A percentile compares a stretch with the other conserved stretches of the same genome.
These are phyloP conservation scores for Spiraea crenata DNA, from an alignment of 331 rosid species.

Conservation along the genomic window DNA sequence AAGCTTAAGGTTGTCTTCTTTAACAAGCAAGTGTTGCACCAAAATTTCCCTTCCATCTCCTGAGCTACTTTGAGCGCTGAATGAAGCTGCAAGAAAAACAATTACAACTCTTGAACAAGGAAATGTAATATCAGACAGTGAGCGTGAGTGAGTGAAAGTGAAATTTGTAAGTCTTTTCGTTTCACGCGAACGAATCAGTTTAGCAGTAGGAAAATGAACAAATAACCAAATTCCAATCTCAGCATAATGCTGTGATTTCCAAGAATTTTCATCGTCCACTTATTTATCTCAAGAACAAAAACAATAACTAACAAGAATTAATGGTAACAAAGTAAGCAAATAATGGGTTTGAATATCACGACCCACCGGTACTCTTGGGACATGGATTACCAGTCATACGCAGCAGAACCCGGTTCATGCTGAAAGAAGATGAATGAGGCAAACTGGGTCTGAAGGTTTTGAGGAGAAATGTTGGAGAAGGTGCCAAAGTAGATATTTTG, in stretches of 20 bases:
- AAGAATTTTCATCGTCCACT: background rate
- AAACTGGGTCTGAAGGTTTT: conserved; percentile 20
- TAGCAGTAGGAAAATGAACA: background rate
- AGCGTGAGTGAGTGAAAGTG: background rate
- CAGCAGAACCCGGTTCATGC: conserved; percentile 11
- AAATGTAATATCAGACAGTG: background rate
- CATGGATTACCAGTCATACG: conserved; percentile 20
- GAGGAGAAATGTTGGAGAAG: conserved; percentile 6
- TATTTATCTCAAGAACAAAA: too few relatives aligned
- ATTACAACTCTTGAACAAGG: conserved; percentile 18
- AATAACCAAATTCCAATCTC: background rate
- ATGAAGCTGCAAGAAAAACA: conserved; percentile 50
- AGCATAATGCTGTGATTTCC: too few relatives aligned
- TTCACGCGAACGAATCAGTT: background rate
- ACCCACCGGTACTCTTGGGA: conserved; percentile 38
- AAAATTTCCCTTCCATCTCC: conserved; percentile 64
- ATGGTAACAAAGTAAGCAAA: background rate
- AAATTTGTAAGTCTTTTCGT: too few relatives aligned
- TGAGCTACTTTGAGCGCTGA: conserved; percentile 44
- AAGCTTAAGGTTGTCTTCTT: conserved; percentile 69
- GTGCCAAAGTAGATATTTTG: background rate
- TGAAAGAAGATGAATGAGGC: conserved; percentile 19
- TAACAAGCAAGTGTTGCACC: conserved; percentile 91
- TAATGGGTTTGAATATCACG: conserved; percentile 13
- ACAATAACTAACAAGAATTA: too few relatives aligned